Base-by-base conservation (phyloP, 164 flowering plant genomes). In the Santalum album region DNA sequence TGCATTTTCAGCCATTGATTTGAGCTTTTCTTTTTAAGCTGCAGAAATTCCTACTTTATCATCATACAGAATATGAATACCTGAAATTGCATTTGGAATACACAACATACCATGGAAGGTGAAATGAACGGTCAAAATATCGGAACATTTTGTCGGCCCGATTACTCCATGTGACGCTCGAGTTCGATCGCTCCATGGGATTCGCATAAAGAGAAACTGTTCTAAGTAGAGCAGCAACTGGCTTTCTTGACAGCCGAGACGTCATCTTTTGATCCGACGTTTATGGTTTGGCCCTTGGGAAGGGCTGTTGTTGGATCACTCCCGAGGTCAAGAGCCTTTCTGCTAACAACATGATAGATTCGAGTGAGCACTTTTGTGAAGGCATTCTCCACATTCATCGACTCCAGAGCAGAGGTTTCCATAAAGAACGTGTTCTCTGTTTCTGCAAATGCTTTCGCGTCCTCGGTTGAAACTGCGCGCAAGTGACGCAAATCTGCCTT, bases 221-320 rank as follows among this genome's bases (percentile, higher is more conserved):
- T 20, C 16, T 67, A 84, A 15, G 76, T 54, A 19, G 90, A 83
- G 65, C 95, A 83, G 49, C 95, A 86, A 23, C 90, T 83, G 9
- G 40, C 66, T 58, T 81, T 75, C 73, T 83, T 83, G 53, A 86
- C 81, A 35, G 86, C 86, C 1, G 90, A 81, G 18, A 80, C 90
- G 75, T 86, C 86, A 65, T 86, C 95, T 61, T 63, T 77, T 25
- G 53, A 10, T 22, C 86, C 84, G 20, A 86, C 84, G 39, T 78
- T 83, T 66, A 83, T 81, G 0, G 87, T 83, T 51, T 80, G 86
- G 29, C 95, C 86, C 64, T 73, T 86, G 25, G 90, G 95, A 66
- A 78, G 55, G n/a, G 83, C 74, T 38, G 78, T 72, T 24, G 84
- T 74, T 0, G 95, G 86, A 56, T 86, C 88, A 7, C 77, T 80